phyloP scores from a whole-genome alignment of 2,329 filamentous ascomycete species.

The Orbilia brochopaga region DNA sequence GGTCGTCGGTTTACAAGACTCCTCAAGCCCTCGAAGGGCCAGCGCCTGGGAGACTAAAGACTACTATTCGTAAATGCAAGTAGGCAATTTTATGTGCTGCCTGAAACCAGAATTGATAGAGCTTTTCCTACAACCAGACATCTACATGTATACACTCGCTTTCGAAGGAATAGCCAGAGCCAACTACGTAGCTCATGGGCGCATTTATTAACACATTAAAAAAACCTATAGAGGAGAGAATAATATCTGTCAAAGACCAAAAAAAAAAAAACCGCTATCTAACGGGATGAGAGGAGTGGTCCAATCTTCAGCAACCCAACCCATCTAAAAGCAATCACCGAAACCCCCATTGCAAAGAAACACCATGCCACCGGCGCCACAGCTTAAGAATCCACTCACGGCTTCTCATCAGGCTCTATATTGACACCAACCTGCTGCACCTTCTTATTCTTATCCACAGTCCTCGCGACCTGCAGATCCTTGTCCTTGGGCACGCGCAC shows the following conservation, averaged over 20 bases:
- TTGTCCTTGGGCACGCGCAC: conserved; percentile 61
- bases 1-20: no score
- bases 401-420: conserved; percentile 31
- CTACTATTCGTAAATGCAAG: no score
- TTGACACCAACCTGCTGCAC: conserved; percentile 46
- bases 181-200: neutral
- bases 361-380: neutral
- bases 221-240: neutral
- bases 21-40: no score
- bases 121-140: no score
- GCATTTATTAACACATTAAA: neutral
- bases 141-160: no score
- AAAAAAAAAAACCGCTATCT: conserved; percentile 30
- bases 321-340: neutral
- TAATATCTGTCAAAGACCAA: conserved; percentile 23
- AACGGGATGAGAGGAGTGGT: conserved; percentile 12
- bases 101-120: no score
- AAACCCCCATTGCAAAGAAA: neutral
- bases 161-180: conserved; percentile 5
- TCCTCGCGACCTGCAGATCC: conserved; percentile 37
- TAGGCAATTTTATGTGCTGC: no score
- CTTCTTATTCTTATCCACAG: conserved; percentile 47
- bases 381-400: neutral
- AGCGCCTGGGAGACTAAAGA: no score
- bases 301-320: neutral